These are phyloP conservation scores for Tolypocladium guangdongense DNA, from an alignment of 2,329 filamentous ascomycete species.

Conservation along the genomic window DNA sequence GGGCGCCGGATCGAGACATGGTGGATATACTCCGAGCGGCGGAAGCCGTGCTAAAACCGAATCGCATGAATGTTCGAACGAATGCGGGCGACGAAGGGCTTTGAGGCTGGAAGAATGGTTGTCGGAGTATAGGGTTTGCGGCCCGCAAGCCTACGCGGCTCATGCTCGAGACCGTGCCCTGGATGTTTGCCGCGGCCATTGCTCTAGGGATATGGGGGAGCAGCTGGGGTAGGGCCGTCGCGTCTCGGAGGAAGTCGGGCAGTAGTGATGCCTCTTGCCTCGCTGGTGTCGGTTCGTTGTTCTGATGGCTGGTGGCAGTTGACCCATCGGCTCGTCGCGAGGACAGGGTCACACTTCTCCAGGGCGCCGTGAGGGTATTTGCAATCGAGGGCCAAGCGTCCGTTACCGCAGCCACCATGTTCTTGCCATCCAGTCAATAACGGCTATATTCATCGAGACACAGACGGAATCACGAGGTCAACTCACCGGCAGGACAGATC, in stretches of 20 bases:
- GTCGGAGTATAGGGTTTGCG: conserved; percentile 16
- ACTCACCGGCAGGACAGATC: conserved; percentile 18
- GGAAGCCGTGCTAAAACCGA: conserved; percentile 9
- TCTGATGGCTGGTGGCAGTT: conserved; percentile 3
- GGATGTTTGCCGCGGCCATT: conserved; percentile 6
- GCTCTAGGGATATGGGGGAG: not conserved
- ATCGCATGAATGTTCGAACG: conserved; percentile 13
- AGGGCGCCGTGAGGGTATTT: conserved; percentile 26
- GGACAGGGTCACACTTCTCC: conserved; percentile 10
- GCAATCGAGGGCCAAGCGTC: conserved; percentile 36
- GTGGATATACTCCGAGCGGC: conserved; percentile 10
- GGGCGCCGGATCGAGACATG: not conserved
- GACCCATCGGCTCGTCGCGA: conserved; percentile 6
- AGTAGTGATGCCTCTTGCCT: conserved; percentile 9
- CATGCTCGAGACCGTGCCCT: conserved; percentile 12
- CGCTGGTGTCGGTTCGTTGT: not conserved
- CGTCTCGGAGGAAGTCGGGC: conserved; percentile 17
- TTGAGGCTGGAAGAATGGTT: conserved; percentile 13
- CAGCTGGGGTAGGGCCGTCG: conserved; percentile 3
- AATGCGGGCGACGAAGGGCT: conserved; percentile 9
- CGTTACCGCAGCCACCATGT: conserved; percentile 30
- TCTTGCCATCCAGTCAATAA: conserved; percentile 11
- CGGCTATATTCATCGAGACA: not conserved
- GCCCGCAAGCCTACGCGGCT: conserved; percentile 18
- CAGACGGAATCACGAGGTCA: not conserved